Percentiles rank a stretch among this genome's conserved stretches.
Conservation (phyloP, 2,329 filamentous ascomycete genomes). For the Colletotrichum endophyticum region DNA sequence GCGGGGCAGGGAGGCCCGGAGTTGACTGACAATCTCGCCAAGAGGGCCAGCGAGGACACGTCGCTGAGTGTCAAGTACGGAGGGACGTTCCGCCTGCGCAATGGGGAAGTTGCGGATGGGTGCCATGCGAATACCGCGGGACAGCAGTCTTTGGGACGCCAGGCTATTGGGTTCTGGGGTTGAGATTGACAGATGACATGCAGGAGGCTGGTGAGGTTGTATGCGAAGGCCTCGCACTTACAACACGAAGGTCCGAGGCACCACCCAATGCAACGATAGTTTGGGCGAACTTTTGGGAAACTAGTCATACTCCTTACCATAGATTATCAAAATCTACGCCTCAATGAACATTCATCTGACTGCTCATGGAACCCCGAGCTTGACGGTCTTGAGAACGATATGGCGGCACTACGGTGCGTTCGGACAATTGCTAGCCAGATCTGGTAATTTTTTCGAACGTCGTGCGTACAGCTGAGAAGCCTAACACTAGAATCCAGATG, state of each 20-base stretch:
- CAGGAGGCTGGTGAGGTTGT: not conserved
- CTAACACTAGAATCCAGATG: too few species aligned
- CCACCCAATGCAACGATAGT: not conserved
- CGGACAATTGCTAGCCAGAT: too few species aligned
- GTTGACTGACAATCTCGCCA: rapidly evolving
- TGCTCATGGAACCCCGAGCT: too few species aligned
- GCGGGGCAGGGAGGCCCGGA: not conserved
- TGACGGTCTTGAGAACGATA: too few species aligned
- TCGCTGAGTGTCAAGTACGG: not conserved
- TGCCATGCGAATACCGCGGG: not conserved
- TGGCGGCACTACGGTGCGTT: too few species aligned
- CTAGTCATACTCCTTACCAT: not conserved
- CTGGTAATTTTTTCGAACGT: too few species aligned
- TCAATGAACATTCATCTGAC: too few species aligned
- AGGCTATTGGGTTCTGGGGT: not conserved
- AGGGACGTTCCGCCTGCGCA: not conserved
- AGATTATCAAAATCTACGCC: too few species aligned
- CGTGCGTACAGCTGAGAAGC: too few species aligned
- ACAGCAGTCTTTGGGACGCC: not conserved
- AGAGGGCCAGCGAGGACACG: not conserved
- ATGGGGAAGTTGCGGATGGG: not conserved
- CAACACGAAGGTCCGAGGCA: not conserved
- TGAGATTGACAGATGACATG: not conserved
- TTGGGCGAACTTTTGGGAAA: not conserved
- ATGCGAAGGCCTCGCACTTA: not conserved